Evolutionary conservation across 768 basidiomycete genomes (phyloP), one percentile per base, ranked within the genome.

Genomic region (Aureoboletus auriporus): DNA sequence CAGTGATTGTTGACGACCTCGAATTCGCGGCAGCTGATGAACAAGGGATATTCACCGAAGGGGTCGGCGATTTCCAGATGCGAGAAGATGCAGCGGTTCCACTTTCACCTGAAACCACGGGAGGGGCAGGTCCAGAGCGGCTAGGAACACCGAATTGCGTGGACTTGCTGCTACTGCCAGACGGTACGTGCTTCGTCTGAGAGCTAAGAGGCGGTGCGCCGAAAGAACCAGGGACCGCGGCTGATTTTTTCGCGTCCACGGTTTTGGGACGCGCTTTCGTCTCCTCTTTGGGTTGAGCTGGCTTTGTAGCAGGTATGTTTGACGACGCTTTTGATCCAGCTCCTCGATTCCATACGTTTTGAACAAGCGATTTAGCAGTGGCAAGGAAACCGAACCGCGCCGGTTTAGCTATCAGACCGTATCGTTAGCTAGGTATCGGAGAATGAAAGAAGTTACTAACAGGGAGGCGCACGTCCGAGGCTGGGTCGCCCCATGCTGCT

Each of bases 321-420:
- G 67, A 57, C 9, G 53, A 27, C 9, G 60, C 43, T 42, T 61
- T 71, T 14, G 62, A 59, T 7, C 63, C 63, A 13, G 63, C 68
- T 23, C 75, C 79, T 54, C 84, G 73, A 56, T 80, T 82, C 86
- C 86, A 89, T 1, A 90, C 85, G 53, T 77, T 86, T 56, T 76
- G 72, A 5, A 89, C 86, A 4, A 89, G 69, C 1, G 79, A 77
- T 62, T 87, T 89, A 8, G 88, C 82, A 17, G 74, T 70, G 8
- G 82, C 75, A 6, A 90, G 64, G 70, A 90, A 87, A 1, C 85
- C 88, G 49, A 87, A 81, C 33, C 80, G 77, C 5, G 80, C 72
- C 1, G 79, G 57, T 49, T 67, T 68, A 16, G 56, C 44, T 72
- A 62, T 58, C 71, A 70, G 39, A 38, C 37, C 50, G 42, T 34